A percentile compares a stretch with the other conserved stretches of the same genome.
These are phyloP conservation scores for Penicillium cinerascens DNA, from an alignment of 495 filamentous ascomycete species.

Conservation along the genomic window DNA sequence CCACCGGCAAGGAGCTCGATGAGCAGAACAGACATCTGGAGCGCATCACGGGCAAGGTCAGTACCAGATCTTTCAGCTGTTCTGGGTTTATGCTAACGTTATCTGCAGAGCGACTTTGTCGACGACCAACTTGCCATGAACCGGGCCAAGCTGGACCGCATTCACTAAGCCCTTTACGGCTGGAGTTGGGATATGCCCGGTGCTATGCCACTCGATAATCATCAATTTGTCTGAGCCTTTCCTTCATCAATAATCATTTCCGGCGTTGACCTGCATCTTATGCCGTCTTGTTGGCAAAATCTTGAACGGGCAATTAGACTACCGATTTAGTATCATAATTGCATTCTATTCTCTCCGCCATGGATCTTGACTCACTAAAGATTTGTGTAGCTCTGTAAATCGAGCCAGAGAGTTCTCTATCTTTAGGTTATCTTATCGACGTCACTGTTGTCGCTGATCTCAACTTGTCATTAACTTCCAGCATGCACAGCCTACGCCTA, in stretches of 20 bases:
- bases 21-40: conserved; percentile 71
- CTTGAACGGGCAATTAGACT: conserved; percentile 17
- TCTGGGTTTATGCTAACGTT: conserved; percentile 24
- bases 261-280: conserved; percentile 21
- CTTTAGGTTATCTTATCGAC: not conserved
- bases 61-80: not conserved
- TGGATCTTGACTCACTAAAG: too few relatives aligned
- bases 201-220: conserved; percentile 28
- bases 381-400: too few relatives aligned
- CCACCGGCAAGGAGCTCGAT: conserved; percentile 70
- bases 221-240: conserved; percentile 2
- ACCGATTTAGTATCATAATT: conserved; percentile 20
- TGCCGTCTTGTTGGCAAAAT: not conserved
- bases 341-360: not conserved
- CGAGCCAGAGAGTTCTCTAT: too few relatives aligned
- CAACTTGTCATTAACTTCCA: not conserved
- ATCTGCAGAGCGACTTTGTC: conserved; percentile 59
- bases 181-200: conserved; percentile 32
- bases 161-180: conserved; percentile 37
- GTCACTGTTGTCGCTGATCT: too few relatives aligned
- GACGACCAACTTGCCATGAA: conserved; percentile 71
- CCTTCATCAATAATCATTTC: conserved; percentile 15
- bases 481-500: too few relatives aligned
- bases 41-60: conserved; percentile 69
- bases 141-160: conserved; percentile 60